Conservation (phyloP, 345 rosid species). For the Eucalyptus albens region DNA sequence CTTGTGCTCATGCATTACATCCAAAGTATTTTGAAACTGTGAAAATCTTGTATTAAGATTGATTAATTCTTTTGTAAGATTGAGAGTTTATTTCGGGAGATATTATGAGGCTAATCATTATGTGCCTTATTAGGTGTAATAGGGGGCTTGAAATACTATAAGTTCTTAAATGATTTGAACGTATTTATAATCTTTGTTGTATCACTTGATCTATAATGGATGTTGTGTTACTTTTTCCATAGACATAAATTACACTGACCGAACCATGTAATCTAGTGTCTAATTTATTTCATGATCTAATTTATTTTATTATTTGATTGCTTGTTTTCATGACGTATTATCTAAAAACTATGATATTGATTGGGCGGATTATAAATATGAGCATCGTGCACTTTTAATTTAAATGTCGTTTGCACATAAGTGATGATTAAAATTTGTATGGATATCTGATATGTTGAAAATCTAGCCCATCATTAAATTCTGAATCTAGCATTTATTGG, state of each 20-base stretch:
- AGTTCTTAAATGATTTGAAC: rapidly evolving
- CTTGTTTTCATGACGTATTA: neutral
- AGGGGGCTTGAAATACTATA: neutral
- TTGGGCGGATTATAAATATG: neutral
- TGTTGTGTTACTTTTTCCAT: neutral
- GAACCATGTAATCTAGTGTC: neutral
- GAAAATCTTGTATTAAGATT: neutral
- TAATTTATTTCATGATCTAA: too few species aligned
- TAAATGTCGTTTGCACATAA: neutral
- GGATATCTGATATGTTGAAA: neutral
- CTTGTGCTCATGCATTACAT: neutral
- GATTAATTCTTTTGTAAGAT: neutral
- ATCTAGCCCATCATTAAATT: neutral
- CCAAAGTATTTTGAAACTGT: neutral
- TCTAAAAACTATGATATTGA: neutral
- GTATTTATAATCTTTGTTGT: rapidly evolving
- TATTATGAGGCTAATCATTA: too few species aligned
- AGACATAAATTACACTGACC: rapidly evolving
- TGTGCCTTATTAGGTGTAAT: neutral
- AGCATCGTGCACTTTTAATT: neutral
- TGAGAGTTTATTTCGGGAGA: too few species aligned
- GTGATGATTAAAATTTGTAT: neutral
- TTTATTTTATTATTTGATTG: neutral
- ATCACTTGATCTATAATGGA: too few species aligned
- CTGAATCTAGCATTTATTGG: neutral